Percentiles rank a stretch among this genome's conserved stretches.
These are phyloP conservation scores for Volvox africanus DNA, from an alignment of 139 green algal genomes.

Conservation along the genomic window DNA sequence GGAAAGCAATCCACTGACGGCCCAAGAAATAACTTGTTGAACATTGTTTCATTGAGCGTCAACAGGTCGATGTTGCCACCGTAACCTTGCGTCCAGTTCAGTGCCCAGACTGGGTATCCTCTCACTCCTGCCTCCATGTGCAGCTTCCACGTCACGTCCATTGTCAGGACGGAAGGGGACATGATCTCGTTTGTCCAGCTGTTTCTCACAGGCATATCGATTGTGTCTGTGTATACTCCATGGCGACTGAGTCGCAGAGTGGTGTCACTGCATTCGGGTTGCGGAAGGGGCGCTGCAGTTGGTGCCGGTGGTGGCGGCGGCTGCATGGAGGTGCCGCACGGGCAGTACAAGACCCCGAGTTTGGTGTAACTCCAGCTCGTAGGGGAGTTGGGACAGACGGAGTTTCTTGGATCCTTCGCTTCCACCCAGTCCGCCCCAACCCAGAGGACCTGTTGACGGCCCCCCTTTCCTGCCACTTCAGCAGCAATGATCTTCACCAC, in stretches of 20 bases:
- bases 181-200: not conserved
- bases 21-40: not conserved
- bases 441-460: not conserved
- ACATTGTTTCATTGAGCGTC: not conserved
- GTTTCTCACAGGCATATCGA: not conserved
- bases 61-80: not conserved
- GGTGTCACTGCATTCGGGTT: not conserved
- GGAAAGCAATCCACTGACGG: not conserved
- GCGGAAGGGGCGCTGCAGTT: not conserved
- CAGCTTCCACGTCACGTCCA: not conserved
- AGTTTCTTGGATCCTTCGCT: not conserved
- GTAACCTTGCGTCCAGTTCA: not conserved
- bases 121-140: not conserved
- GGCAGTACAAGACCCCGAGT: not conserved
- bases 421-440: not conserved
- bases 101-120: not conserved
- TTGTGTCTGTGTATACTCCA: not conserved
- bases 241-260: not conserved
- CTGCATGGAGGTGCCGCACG: not conserved
- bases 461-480: not conserved
- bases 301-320: not conserved
- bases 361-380: not conserved
- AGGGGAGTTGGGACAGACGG: not conserved
- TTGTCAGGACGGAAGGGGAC: not conserved
- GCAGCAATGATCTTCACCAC: not conserved